Evolutionary conservation across 2,329 filamentous ascomycete genomes (phyloP).

Genomic region (Cercospora citrullina): DNA sequence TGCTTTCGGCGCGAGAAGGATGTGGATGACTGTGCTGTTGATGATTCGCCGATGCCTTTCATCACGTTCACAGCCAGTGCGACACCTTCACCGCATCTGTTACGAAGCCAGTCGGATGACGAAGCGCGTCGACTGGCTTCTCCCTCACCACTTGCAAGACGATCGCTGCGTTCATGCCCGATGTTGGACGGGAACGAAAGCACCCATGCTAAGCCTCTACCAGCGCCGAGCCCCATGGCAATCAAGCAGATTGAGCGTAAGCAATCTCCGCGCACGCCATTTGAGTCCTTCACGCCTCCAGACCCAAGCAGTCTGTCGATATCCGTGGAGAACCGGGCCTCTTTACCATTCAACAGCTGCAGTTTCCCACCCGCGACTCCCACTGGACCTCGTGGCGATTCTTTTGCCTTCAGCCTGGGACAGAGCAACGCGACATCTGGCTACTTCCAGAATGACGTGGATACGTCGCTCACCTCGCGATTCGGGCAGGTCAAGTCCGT

Average conservation of each 20-base stretch:
- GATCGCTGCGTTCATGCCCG: slow-evolving; percentile 35
- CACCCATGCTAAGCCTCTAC: slow-evolving; percentile 28
- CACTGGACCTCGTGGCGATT: slow-evolving; percentile 63
- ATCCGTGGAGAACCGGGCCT: slow-evolving; percentile 57
- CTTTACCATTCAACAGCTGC: slow-evolving; percentile 42
- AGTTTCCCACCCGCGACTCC: slow-evolving; percentile 77
- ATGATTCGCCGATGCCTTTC: slow-evolving; percentile 37
- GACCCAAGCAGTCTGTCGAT: slow-evolving; percentile 84
- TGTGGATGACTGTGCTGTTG: slow-evolving; percentile 22
- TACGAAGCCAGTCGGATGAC: slow-evolving; percentile 43
- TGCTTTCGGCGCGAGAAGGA: slow-evolving; percentile 31
- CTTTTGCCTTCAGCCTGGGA: slow-evolving; percentile 59
- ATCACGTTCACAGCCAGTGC: slow-evolving; percentile 39
- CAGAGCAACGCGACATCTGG: slow-evolving; percentile 56
- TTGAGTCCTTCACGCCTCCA: slow-evolving; percentile 69
- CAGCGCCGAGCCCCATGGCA: slow-evolving; percentile 27
- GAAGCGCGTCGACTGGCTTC: slow-evolving; percentile 40
- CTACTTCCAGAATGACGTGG: slow-evolving; percentile 70
- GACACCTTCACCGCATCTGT: slow-evolving; percentile 40
- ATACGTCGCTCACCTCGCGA: slow-evolving; percentile 69
- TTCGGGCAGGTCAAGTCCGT: slow-evolving; percentile 80
- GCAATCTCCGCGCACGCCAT: slow-evolving; percentile 64
- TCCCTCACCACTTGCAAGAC: slow-evolving; percentile 45
- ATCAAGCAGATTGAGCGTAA: slow-evolving; percentile 25
- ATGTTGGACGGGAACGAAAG: slow-evolving; percentile 27